Conservation (phyloP, 2,329 filamentous ascomycete genomes). For the Dothistroma septosporum region DNA sequence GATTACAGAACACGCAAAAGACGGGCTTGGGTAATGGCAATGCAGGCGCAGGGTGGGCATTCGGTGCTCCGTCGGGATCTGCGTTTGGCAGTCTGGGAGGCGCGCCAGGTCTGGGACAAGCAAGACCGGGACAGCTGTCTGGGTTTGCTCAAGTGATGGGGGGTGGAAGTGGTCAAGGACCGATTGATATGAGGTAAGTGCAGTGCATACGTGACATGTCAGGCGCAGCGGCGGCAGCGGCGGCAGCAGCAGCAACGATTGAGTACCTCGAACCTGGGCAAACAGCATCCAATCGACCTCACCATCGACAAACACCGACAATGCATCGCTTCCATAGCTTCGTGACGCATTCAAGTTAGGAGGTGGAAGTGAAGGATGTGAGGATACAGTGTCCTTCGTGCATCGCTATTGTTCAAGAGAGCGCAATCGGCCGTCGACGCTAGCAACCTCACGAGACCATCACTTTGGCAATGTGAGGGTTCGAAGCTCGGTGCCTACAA, state of each 20-base stretch:
- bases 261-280: not conserved
- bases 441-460: not conserved
- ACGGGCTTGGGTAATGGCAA: constrained; percentile 45
- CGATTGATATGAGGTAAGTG: constrained; percentile 37
- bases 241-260: constrained; percentile 4
- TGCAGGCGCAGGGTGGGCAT: constrained; percentile 50
- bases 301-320: not conserved
- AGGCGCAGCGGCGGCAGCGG: not conserved
- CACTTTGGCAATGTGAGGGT: not conserved
- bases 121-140: constrained; percentile 29
- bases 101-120: constrained; percentile 22
- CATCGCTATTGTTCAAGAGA: constrained; percentile 3
- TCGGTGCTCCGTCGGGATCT: constrained; percentile 52
- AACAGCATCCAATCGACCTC: not conserved
- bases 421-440: not conserved
- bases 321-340: too few species aligned
- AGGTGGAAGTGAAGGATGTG: not conserved
- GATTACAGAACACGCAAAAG: constrained; percentile 34
- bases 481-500: not conserved
- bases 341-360: not conserved
- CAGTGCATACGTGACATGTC: constrained; percentile 1
- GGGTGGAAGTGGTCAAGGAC: constrained; percentile 30
- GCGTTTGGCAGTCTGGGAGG: constrained; percentile 20
- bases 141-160: constrained; percentile 37
- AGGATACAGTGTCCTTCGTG: not conserved